Base-by-base conservation (phyloP, 345 rosid genomes). In the Eucalyptus brandiana region DNA sequence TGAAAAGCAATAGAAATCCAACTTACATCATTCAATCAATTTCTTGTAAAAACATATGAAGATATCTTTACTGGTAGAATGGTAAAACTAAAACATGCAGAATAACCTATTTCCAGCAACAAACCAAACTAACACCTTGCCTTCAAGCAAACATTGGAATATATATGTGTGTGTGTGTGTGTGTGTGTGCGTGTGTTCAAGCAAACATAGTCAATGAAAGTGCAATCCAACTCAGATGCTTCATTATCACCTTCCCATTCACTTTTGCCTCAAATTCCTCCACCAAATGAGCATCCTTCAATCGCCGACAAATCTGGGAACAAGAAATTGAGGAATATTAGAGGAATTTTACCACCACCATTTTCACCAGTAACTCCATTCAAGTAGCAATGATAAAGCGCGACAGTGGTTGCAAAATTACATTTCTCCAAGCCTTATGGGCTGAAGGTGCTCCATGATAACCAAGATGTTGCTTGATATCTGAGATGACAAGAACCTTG, bases 401-500 rank as follows among this genome's bases (percentile, higher is more conserved):
- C 32, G 7, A 80, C 23, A 44, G 48, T 30, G 12, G 30, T 32
- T 9, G 85, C 58, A 65, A 49, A 80, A 91, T 93, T 94, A 97
- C 99, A 92, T 90, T 92, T 95, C 97, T 96, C 99, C 99, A 98
- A 90, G 97, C 94, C 91, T 92, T 95, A 89, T 97, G 97, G 72
- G 96, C 95, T 37, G 91, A 56, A 67, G 89, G 88, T 76, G 94
- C 89, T 91, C 98, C 96, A 53, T 87, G 88, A 89, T 98, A 97
- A 88, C 98, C 99, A 89, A 98, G 97, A 92, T 92, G 94, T 58
- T 89, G 94, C 92, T 98, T 98, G 87, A 98, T 90, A 94, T 98
- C 99, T 89, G 99, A 92, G 90, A 98, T 93, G 91, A 97, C 97
- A 89, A 97, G 97, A 90, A 95, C 97, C 99, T 97, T 91, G 91